Evolutionary conservation across 2,329 filamentous ascomycete genomes (phyloP).

Genomic region (Emmonsiellopsis sp.): DNA sequence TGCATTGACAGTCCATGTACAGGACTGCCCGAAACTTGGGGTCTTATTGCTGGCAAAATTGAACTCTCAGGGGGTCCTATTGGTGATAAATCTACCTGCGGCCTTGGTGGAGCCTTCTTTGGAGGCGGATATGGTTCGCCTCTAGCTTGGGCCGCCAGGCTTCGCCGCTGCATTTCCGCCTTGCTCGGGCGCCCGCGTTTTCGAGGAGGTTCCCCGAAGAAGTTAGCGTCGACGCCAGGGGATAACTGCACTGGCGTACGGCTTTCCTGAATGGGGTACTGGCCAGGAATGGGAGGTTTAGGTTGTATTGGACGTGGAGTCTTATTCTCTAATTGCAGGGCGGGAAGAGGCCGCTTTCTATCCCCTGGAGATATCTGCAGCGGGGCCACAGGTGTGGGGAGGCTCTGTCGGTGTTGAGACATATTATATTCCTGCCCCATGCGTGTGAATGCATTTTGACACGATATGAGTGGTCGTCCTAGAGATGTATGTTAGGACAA

Average conservation of each 20-base stretch:
- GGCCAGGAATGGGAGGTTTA: slow-evolving; percentile 25
- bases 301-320: slow-evolving; percentile 32
- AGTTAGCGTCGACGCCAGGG: slow-evolving; percentile 21
- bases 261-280: slow-evolving; percentile 25
- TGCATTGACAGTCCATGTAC: background rate
- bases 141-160: slow-evolving; percentile 27
- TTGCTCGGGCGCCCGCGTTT: slow-evolving; percentile 38
- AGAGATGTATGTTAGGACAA: slow-evolving; percentile 2
- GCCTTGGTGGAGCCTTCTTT: slow-evolving; percentile 4
- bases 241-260: slow-evolving; percentile 26
- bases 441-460: slow-evolving; percentile 24
- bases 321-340: slow-evolving; percentile 21
- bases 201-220: slow-evolving; percentile 24
- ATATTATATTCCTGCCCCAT: slow-evolving; percentile 25
- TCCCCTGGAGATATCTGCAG: slow-evolving; percentile 10
- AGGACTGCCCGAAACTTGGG: background rate
- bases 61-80: background rate
- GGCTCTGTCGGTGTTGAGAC: slow-evolving; percentile 14
- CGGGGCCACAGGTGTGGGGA: slow-evolving; percentile 9
- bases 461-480: slow-evolving; percentile 33
- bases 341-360: slow-evolving; percentile 20
- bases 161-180: slow-evolving; percentile 31
- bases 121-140: slow-evolving; percentile 32
- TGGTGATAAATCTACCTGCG: background rate
- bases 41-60: background rate